A percentile compares a stretch with the other conserved stretches of the same genome.
These are phyloP conservation scores for Fusarium oligoseptatum DNA, from an alignment of 2,329 filamentous ascomycete genomes.

Conservation along the genomic window DNA sequence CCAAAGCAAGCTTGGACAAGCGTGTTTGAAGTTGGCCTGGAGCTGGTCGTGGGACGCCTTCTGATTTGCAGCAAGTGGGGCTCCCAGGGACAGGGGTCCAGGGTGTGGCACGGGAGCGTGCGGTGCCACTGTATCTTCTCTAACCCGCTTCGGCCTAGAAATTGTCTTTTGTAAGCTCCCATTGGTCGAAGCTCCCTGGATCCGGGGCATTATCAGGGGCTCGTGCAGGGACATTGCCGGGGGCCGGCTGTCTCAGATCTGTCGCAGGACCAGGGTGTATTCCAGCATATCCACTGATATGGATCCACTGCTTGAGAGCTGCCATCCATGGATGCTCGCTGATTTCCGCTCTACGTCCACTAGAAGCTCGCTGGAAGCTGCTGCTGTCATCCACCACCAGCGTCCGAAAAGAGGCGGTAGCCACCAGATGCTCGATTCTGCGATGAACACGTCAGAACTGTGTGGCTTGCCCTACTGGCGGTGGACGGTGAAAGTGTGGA, in stretches of 20 bases:
- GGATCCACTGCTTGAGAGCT: slow-evolving; percentile 24
- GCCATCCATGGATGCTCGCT: slow-evolving; percentile 1
- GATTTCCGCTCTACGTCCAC: slow-evolving; percentile 23
- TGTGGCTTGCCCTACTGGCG: slow-evolving; percentile 4
- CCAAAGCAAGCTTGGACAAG: slow-evolving; percentile 28
- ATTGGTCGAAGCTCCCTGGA: slow-evolving; percentile 26
- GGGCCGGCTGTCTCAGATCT: slow-evolving; percentile 57
- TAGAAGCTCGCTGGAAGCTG: slow-evolving; percentile 36
- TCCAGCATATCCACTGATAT: slow-evolving; percentile 15
- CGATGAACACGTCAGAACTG: slow-evolving; percentile 42
- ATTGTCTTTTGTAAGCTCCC: background rate
- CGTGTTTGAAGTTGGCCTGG: slow-evolving; percentile 47
- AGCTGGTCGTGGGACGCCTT: slow-evolving; percentile 25
- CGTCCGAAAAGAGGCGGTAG: background rate
- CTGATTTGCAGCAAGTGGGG: slow-evolving; percentile 41
- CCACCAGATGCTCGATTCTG: slow-evolving; percentile 15
- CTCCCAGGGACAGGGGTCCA: slow-evolving; percentile 24
- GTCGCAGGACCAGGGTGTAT: slow-evolving; percentile 53
- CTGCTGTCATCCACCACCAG: background rate
- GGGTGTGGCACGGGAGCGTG: slow-evolving; percentile 40
- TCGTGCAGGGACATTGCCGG: slow-evolving; percentile 26
- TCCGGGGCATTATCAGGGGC: slow-evolving; percentile 29
- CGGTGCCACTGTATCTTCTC: slow-evolving; percentile 32
- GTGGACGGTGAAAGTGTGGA: slow-evolving; percentile 15
- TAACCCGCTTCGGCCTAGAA: slow-evolving; percentile 44